Evolutionary conservation across 2,329 filamentous ascomycete species (phyloP), one percentile per base, ranked within the genome.

Genomic region (Aspergillus latus): DNA sequence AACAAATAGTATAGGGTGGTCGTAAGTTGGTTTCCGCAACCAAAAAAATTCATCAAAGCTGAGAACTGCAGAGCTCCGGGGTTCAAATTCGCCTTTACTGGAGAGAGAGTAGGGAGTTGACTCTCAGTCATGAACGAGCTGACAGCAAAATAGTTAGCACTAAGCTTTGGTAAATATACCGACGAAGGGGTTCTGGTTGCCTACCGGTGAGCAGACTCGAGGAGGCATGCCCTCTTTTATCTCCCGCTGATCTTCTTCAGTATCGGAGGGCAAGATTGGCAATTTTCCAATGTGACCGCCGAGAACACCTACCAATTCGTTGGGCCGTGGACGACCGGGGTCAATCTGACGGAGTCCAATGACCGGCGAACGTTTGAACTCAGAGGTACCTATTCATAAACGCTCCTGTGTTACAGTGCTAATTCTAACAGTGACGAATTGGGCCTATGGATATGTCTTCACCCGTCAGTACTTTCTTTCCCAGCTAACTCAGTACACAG

Each of bases 221-320:
- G 21, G 21, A 21, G 21, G 21, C 21, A 21, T 21, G 21, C 21
- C 21, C 21, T 21, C 21, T 1, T 34, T 13, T 15, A 30, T 13
- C 44, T 44, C 6, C n/a, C 3, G 30, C 29, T 50, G 4, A 42
- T 15, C 4, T 21, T 36, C 13, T 1, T 2, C 45, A 79, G 83
- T n/a, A 73, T 85, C 21, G 76, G 76, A 44, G 82, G 82, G 3
- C 76, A 82, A 51, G 83, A 85, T 64, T 87, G 84, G 84, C 73
- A 76, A 54, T 82, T 86, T 64, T 84, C 82, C 29, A 86, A 87
- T 63, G 78, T 86, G 42, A 85, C 82, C 1, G 76, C 78, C 0
- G 76, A 77, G 28, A 75, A 74, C 11, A 85, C 82, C 0, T 82
- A 86, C 65, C 76, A 84, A n/a, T 78, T 87, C 43, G 74, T 84